Conservation (phyloP, 768 basidiomycete species). For the Tulasnella sp. region DNA sequence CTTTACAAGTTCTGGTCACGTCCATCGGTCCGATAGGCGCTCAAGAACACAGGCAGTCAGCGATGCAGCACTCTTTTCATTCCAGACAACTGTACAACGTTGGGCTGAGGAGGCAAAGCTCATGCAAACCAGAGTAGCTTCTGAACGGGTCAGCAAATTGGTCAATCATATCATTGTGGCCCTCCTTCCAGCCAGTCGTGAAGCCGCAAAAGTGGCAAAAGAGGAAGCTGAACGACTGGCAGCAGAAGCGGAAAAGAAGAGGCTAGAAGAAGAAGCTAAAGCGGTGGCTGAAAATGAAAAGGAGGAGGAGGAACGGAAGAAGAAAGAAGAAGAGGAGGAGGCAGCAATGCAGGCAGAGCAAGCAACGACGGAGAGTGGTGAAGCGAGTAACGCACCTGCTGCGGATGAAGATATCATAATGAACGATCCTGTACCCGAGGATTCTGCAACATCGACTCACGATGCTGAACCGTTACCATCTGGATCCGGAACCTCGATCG, state of each 20-base stretch:
- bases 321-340: conserved; percentile 15
- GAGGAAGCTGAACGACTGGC: conserved; percentile 27
- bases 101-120: conserved; percentile 86
- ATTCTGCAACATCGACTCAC: neutral
- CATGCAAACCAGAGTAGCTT: conserved; percentile 58
- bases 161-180: conserved; percentile 58
- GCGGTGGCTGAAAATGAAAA: conserved; percentile 12
- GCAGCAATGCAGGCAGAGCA: neutral
- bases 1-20: neutral
- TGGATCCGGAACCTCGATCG: too few relatives aligned
- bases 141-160: conserved; percentile 52
- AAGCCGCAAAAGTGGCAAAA: conserved; percentile 35
- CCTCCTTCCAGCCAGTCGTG: conserved; percentile 66
- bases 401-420: conserved; percentile 16
- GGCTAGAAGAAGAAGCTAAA: conserved; percentile 20
- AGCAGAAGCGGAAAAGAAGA: conserved; percentile 42
- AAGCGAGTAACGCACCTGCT: conserved; percentile 19
- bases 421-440: neutral
- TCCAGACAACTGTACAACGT: conserved; percentile 66
- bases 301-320: conserved; percentile 18
- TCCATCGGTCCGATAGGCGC: conserved; percentile 5
- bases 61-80: conserved; percentile 57
- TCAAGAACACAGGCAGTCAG: conserved; percentile 2
- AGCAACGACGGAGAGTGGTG: conserved; percentile 19
- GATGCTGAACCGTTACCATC: neutral